Percentiles rank a stretch among this genome's conserved stretches.
Conservation (phyloP, 139 green algal species). For the Micractinium conductrix region DNA sequence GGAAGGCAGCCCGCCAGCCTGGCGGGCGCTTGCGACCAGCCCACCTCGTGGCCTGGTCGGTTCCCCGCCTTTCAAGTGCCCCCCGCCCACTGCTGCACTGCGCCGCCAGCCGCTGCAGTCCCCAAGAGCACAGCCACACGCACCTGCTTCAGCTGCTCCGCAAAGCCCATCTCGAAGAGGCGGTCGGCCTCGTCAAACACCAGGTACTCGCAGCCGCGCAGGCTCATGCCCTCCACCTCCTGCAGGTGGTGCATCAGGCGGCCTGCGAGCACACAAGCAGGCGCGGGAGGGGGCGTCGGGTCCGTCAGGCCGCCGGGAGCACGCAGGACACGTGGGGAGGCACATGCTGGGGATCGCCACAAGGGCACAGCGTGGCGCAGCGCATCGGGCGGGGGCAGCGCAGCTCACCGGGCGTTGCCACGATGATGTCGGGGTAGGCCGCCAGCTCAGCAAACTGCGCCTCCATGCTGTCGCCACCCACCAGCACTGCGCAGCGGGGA, state of each 20-base stretch:
- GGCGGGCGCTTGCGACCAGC: no score
- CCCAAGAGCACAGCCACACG: no score
- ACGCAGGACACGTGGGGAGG: no score
- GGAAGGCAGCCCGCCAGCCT: no score
- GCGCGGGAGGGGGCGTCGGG: not conserved
- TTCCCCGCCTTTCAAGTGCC: no score
- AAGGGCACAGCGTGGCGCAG: no score
- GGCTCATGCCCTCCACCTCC: conserved; percentile 81
- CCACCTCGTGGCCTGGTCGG: no score
- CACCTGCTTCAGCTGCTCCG: conserved; percentile 76
- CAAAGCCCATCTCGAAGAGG: conserved; percentile 99
- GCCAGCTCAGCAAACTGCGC: conserved; percentile 95
- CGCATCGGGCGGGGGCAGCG: no score
- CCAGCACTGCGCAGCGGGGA: conserved; percentile 71
- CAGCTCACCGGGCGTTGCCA: conserved; percentile 89
- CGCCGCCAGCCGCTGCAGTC: no score
- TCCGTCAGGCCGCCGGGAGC: not conserved
- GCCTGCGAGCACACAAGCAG: conserved; percentile 45
- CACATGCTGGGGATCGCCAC: no score
- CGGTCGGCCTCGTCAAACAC: conserved; percentile 97
- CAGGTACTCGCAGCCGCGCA: conserved; percentile 77
- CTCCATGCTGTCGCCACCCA: conserved; percentile 97
- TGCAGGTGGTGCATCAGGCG: conserved; percentile 93
- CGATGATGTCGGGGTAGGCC: conserved; percentile 91
- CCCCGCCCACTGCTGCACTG: no score